These are phyloP conservation scores for Aspergillus terreus DNA, from an alignment of 2,329 filamentous ascomycete genomes.

Conservation along the genomic window DNA sequence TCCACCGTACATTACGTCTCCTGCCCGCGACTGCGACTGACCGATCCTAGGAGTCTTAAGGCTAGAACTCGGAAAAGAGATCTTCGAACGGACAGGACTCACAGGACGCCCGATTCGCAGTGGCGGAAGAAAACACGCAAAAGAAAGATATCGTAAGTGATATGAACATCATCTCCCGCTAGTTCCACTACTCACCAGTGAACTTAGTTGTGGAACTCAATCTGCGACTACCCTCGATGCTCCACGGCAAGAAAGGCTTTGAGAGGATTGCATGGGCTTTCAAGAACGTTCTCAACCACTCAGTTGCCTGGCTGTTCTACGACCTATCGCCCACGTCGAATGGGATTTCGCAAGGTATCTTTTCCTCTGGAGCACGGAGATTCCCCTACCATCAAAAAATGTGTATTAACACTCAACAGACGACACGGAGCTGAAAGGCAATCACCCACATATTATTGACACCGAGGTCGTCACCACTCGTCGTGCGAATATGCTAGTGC, in stretches of 20 bases:
- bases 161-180: neutral
- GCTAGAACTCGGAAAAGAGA: constrained; percentile 74
- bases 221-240: constrained; percentile 69
- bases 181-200: constrained; percentile 11
- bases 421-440: constrained; percentile 31
- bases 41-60: constrained; percentile 58
- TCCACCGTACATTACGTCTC: neutral
- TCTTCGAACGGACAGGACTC: constrained; percentile 78
- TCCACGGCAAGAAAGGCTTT: constrained; percentile 79
- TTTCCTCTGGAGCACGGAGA: neutral
- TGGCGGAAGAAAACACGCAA: constrained; percentile 60
- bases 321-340: constrained; percentile 45
- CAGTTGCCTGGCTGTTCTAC: constrained; percentile 74
- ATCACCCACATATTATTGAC: constrained; percentile 35
- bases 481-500: constrained; percentile 27
- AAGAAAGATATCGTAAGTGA: constrained; percentile 68
- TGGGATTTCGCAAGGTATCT: constrained; percentile 41
- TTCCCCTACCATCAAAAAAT: neutral
- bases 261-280: constrained; percentile 74
- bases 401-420: constrained; percentile 15
- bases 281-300: constrained; percentile 67
- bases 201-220: constrained; percentile 69
- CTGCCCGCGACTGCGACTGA: neutral
- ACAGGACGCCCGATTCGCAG: constrained; percentile 63
- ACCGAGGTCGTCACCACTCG: constrained; percentile 22